Evolutionary conservation across 805 yeast species (phyloP), one percentile per base, ranked within the genome.

Genomic region (Candida awuae): DNA sequence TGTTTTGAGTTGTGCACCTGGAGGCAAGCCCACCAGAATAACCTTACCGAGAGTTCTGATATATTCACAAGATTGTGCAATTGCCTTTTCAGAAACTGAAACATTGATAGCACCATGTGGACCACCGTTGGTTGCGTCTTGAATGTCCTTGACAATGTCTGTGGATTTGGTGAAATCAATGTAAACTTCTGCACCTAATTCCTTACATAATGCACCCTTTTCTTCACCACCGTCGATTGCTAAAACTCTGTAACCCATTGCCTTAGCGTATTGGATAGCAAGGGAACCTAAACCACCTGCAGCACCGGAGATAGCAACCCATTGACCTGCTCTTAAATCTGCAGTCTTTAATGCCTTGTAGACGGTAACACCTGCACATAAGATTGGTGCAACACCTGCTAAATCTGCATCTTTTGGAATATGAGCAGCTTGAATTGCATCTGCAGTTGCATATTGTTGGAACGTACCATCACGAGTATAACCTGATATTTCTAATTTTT

Each of bases 281-380:
- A 81, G 63, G 29, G 84, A 67, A 55, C 88, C 90, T 61, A 81
- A 71, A 56, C 90, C 88, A 60, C 88, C 88, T 61, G 77, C 84
- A 46, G 86, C 87, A 66, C 90, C 88, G 41, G 85, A 75, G 44
- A 81, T 67, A 44, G 77, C 75, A 49, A 79, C 82, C 80, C 81
- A 80, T 61, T 81, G 76, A 55, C 90, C 87, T 17, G 87, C 54
- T 38, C 86, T 59, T 55, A 79, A 66, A 47, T 72, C 73, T 44
- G 92, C 84, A 32, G 84, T 80, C 73, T 84, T 84, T 60, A 84
- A 69, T 35, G 92, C 94, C 72, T 84, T 84, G 78, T 84, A 84
- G 40, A 83, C 92, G 34, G 94, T 84, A 61, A 84, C 77, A 63
- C 94, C 94, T 32, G 94, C 94, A 68, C 94, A 84, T 58, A 84